phyloP scores from a whole-genome alignment of 192 early-diverging fungal species.

The Funneliformis geosporum region DNA sequence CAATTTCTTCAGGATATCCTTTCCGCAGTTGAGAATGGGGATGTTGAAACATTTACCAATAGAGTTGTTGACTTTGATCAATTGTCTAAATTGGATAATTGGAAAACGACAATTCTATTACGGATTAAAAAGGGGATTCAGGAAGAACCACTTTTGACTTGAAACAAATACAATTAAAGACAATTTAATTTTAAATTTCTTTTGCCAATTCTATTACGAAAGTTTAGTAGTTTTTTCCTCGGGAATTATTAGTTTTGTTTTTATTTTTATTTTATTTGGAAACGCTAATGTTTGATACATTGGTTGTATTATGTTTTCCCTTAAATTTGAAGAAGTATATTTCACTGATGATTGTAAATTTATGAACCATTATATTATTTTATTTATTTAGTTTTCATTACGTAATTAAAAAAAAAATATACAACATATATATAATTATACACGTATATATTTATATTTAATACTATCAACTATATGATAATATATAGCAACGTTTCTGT shows the following conservation, averaged over 20 bases:
- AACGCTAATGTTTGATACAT: background rate
- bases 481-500: too few relatives aligned
- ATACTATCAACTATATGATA: too few relatives aligned
- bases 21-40: conserved; percentile 73
- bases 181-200: background rate
- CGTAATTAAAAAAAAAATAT: background rate
- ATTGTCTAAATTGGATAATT: conserved; percentile 89
- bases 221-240: too few relatives aligned
- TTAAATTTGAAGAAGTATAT: background rate
- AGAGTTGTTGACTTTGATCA: conserved; percentile 82
- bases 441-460: too few relatives aligned
- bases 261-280: background rate
- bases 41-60: conserved; percentile 82
- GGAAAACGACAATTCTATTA: conserved; percentile 93
- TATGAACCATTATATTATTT: background rate
- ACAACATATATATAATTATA: too few relatives aligned
- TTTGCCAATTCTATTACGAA: too few relatives aligned
- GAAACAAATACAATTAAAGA: conserved; percentile 9
- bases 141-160: conserved; percentile 62
- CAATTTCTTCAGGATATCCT: conserved; percentile 72
- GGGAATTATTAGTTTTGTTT: background rate
- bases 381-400: background rate
- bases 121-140: conserved; percentile 86
- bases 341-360: background rate
- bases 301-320: background rate